Conservation (phyloP, 2,329 filamentous ascomycete genomes). For the Claviceps paspali region DNA sequence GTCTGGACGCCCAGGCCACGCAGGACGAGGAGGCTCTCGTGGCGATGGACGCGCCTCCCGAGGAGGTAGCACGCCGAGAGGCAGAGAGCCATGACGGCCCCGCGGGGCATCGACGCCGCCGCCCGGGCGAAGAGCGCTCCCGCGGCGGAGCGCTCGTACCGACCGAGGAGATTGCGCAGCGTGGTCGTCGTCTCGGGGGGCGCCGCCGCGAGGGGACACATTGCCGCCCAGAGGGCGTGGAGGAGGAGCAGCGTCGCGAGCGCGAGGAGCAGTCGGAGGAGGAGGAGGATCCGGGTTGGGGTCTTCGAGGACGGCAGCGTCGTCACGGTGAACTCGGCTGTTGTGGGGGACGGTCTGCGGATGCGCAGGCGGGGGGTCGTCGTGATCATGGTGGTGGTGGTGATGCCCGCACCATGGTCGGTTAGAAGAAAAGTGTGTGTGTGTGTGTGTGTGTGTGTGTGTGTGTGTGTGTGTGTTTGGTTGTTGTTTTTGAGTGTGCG, state of each 20-base stretch:
- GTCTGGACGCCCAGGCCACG: conserved; percentile 86
- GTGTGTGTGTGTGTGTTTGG: too few species aligned
- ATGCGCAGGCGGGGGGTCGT: conserved; percentile 43
- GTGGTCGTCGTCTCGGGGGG: too few species aligned
- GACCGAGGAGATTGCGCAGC: too few species aligned
- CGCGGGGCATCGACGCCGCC: conserved; percentile 20
- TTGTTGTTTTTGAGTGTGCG: too few species aligned
- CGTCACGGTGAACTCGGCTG: conserved; percentile 83
- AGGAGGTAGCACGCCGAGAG: conserved; percentile 13
- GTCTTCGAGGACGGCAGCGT: conserved; percentile 47
- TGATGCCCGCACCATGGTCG: too few species aligned
- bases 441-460: too few species aligned
- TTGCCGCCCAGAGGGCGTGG: conserved; percentile 31
- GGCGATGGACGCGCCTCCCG: conserved; percentile 32
- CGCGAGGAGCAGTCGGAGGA: conserved; percentile 28
- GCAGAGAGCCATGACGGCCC: conserved; percentile 26
- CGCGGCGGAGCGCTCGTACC: conserved; percentile 17
- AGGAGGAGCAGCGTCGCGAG: conserved; percentile 30
- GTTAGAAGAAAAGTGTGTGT: too few species aligned
- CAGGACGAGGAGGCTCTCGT: conserved; percentile 80
- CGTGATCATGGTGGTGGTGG: too few species aligned
- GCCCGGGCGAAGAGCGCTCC: conserved; percentile 17
- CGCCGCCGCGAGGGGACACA: too few species aligned
- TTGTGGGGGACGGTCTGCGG: conserved; percentile 65
- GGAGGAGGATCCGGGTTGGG: conserved; percentile 24